A percentile compares a stretch with the other conserved stretches of the same genome.
Evolutionary conservation across 2,329 filamentous ascomycete species (phyloP).

Genomic region (Pestalotiopsis sp.): DNA sequence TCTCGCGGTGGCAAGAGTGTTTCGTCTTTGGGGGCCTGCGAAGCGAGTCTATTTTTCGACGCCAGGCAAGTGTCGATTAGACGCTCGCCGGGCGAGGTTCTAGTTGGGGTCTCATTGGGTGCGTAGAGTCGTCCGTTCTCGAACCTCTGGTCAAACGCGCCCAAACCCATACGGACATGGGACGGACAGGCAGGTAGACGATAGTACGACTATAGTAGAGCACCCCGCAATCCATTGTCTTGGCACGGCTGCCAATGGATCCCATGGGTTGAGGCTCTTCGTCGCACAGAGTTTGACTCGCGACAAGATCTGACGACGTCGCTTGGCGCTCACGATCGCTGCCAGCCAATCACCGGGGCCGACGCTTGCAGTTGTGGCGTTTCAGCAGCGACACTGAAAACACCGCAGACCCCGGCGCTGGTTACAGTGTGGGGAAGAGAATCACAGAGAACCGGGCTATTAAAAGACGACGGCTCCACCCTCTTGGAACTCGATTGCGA

Average conservation of each 20-base stretch:
- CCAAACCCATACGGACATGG: neutral
- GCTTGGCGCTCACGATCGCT: neutral
- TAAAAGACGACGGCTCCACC: slow-evolving; percentile 9
- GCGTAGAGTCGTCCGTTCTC: slow-evolving; percentile 9
- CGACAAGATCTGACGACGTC: slow-evolving; percentile 5
- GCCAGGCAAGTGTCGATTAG: neutral
- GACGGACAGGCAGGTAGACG: neutral
- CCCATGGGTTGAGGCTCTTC: neutral
- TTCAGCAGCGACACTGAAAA: slow-evolving; percentile 12
- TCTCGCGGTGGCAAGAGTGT: slow-evolving; percentile 1
- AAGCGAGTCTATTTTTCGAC: slow-evolving; percentile 5
- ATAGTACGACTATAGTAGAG: neutral
- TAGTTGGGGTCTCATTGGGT: neutral
- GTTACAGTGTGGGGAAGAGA: neutral
- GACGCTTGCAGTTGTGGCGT: neutral
- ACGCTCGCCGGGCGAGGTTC: neutral
- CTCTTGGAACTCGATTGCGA: slow-evolving; percentile 7
- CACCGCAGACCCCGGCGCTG: slow-evolving; percentile 9
- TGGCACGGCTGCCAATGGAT: slow-evolving; percentile 8
- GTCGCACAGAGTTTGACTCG: neutral
- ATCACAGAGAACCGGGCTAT: slow-evolving; percentile 1
- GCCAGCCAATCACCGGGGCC: slow-evolving; percentile 3
- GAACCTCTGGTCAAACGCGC: neutral
- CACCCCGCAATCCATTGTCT: neutral
- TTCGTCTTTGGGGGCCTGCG: slow-evolving; percentile 8